These are phyloP conservation scores for Mimosa pudica DNA, from an alignment of 306 rosid genomes.

Conservation along the genomic window DNA sequence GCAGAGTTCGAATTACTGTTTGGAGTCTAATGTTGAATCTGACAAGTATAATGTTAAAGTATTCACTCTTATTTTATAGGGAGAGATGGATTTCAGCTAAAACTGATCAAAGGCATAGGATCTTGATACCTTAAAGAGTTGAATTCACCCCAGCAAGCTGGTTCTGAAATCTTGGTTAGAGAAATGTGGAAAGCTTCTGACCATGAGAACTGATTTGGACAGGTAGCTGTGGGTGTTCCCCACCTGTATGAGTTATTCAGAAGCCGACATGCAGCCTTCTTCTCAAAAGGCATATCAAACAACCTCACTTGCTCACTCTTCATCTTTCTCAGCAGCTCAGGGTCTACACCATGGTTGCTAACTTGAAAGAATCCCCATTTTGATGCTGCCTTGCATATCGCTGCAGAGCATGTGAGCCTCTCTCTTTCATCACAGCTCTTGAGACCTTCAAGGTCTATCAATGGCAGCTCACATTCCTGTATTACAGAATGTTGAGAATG, in stretches of 20 bases:
- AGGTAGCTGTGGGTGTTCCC: slow-evolving; percentile 80
- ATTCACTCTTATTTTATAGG: background rate
- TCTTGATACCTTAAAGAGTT: slow-evolving; percentile 59
- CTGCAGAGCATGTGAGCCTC: slow-evolving; percentile 54
- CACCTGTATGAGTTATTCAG: slow-evolving; percentile 77
- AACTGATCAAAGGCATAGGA: background rate
- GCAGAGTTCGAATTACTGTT: background rate
- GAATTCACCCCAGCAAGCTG: slow-evolving; percentile 69
- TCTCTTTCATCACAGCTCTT: slow-evolving; percentile 43
- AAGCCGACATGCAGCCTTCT: slow-evolving; percentile 57
- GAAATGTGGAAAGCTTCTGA: slow-evolving; percentile 98
- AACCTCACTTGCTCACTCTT: slow-evolving; percentile 67
- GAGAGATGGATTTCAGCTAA: background rate
- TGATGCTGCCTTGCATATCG: slow-evolving; percentile 68
- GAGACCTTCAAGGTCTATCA: slow-evolving; percentile 75
- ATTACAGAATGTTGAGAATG: slow-evolving; percentile 33
- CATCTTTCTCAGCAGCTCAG: slow-evolving; percentile 59
- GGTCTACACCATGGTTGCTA: slow-evolving; percentile 74
- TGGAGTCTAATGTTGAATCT: background rate
- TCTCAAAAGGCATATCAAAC: slow-evolving; percentile 66
- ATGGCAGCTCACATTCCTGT: slow-evolving; percentile 71
- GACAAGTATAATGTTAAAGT: background rate
- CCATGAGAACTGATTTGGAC: slow-evolving; percentile 77
- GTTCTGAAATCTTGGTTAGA: slow-evolving; percentile 69
- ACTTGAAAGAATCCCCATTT: slow-evolving; percentile 95